Conservation (phyloP, 805 yeast species). For the Kodamaea jinghongensis region DNA sequence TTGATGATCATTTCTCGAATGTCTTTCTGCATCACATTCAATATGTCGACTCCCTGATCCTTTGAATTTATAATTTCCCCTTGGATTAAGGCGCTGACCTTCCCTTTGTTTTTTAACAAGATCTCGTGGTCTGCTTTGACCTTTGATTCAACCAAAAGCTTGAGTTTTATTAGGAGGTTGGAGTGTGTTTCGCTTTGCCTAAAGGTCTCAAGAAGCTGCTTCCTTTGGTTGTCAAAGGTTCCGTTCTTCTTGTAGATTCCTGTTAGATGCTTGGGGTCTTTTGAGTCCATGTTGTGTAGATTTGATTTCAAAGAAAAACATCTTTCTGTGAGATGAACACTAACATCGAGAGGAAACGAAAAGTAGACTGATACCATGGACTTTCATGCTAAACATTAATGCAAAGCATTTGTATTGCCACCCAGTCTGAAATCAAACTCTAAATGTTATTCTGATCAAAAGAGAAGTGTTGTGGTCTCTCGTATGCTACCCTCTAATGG, state of each 20-base stretch:
- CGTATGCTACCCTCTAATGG: no score
- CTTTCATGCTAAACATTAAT: no score
- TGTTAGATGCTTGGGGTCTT: constrained; percentile 39
- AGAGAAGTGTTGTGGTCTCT: no score
- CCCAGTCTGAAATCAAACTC: no score
- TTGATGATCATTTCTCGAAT: constrained; percentile 44
- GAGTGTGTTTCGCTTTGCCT: constrained; percentile 38
- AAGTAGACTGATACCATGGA: no score
- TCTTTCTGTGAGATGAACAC: no score
- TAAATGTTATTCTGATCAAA: no score
- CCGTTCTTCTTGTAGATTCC: constrained; percentile 48
- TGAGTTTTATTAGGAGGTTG: constrained; percentile 38
- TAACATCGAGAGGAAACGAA: no score
- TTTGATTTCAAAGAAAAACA: background rate
- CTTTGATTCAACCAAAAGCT: constrained; percentile 44
- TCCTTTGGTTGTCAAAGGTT: constrained; percentile 45
- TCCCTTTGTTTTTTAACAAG: constrained; percentile 48
- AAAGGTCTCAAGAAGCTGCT: constrained; percentile 42
- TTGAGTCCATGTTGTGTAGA: constrained; percentile 1
- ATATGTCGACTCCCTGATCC: constrained; percentile 17
- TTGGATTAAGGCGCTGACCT: constrained; percentile 50
- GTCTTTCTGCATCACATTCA: constrained; percentile 43
- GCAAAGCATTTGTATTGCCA: no score
- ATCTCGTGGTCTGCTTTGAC: constrained; percentile 48
- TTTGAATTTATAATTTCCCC: constrained; percentile 43